Conservation (phyloP, 169 alveolate species). For the Cryptosporidium sp. region DNA sequence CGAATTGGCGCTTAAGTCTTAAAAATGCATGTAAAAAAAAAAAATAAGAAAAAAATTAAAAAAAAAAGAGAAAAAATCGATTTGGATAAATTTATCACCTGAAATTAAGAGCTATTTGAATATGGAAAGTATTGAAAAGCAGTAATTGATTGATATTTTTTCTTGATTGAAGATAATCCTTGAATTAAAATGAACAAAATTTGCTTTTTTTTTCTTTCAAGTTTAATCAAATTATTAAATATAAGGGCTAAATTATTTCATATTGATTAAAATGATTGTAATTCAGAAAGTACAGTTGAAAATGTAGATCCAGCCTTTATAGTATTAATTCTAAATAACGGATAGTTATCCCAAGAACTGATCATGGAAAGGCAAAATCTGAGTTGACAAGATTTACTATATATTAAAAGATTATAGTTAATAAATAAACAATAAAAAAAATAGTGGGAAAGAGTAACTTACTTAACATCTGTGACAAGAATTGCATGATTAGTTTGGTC, state of each 20-base stretch:
- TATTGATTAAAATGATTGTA: neutral
- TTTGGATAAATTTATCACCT: neutral
- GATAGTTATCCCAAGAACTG: conserved; percentile 61
- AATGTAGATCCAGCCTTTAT: conserved; percentile 48
- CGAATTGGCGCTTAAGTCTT: neutral
- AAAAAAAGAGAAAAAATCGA: neutral
- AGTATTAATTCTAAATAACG: conserved; percentile 28
- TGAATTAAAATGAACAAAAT: too few species aligned
- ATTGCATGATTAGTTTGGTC: conserved; percentile 21
- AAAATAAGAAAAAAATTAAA: neutral
- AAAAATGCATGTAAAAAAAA: neutral
- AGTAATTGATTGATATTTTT: neutral
- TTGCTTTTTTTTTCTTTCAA: too few species aligned
- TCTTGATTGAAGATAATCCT: neutral
- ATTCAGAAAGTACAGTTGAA: conserved; percentile 24
- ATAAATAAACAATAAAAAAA: neutral
- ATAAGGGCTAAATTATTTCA: neutral
- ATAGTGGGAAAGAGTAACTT: neutral
- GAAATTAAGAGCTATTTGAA: neutral
- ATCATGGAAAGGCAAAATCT: conserved; percentile 62
- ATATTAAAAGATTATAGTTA: neutral
- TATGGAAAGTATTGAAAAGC: neutral
- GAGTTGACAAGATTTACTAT: conserved; percentile 43
- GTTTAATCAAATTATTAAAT: too few species aligned
- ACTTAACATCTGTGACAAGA: conserved; percentile 29